Base-by-base conservation (phyloP, 148 eudicot genomes). In the Fallopia convolvulus region DNA sequence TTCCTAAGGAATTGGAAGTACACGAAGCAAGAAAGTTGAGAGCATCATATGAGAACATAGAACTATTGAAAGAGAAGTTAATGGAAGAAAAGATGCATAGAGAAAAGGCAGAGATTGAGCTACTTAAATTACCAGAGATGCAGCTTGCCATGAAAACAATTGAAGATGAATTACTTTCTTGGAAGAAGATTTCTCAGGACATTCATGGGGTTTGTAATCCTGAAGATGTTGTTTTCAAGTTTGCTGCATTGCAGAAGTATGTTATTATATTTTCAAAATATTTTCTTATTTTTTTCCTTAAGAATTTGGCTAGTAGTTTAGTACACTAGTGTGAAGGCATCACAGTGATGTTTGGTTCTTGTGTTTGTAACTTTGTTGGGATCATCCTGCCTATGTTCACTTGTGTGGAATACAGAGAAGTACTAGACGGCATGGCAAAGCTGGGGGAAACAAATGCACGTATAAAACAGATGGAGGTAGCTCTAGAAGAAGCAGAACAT, bases 231-330 rank as follows among this genome's bases (percentile, higher is more conserved):
- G 85, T 87, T 78, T 73, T 80, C 53, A 93, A 91, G 86, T 87
- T 93, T 85, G 91, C 85, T 79, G 85, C 91, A 74, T 77, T 96
- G 78, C 99, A 96, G 76, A 96, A 88, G 99, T 96, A 84, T 75
- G 90, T 80, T 74, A 33, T 68, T 36, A 14, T 11, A 8, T n/a
- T 17, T 17, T 66, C 3, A 33, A 39, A 68, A 32, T 5, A 13
- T 17, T 33, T 66, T 36, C 36, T 9, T 33, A 17, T 30, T 26
- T 12, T 14, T 50, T 50, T 20, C 8, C 70, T 32, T 65, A 13
- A 65, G 70, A 65, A 65, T 65, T 12, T 30, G 40, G 40, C 65
- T 7, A 58, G 65, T 58, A n/a, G 65, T 21, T 32, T 21, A 63
- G 14, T 63, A 30, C 40, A 65, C 40, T 65, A 11, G 41, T 14